Base-by-base conservation (phyloP, 495 filamentous ascomycete species). In the Tuber indicum region DNA sequence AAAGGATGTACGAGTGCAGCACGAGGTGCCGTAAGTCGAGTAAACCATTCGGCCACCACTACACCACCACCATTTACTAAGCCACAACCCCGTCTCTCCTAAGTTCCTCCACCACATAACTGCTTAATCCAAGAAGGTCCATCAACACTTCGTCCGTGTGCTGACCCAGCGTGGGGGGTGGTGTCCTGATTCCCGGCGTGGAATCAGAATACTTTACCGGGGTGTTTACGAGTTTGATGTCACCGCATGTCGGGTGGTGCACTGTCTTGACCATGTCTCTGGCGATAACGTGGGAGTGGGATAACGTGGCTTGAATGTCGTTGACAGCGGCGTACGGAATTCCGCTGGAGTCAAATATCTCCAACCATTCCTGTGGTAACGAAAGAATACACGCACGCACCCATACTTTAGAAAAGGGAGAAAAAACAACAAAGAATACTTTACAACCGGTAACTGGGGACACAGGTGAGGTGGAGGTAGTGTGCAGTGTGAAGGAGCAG, bases 321-420 rank as follows among this genome's bases (percentile, higher is more conserved):
- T 98, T 98, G 74, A 99, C 91, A 0, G 96, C 92, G 7, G 95
- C 92, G 85, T 98, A 98, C 16, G 96, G 96, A 90, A 98, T 91
- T 32, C 96, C 96, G 76, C 91, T 92, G 41, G 92, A 93, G 80
- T 98, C 93, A 44, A 99, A 90, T 23, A 96, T 86, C 0, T 92
- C 88, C 21, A 98, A 85, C 96, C 96, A 99, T 82, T 98, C 92
- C 77, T 90, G 85, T 39, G 52, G 43, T 6, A 21, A 70, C 16
- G 32, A 32, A 32, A 36, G 58, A 66, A 66, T 66, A 66, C 58
- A 66, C 58, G 26, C 74, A 32, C 43, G 23, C 73, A 41, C 26
- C 39, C 23, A 46, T 36, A 39, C 43, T 32, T 76, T 76, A 76
- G 49, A 32, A 62, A 36, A n/a, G 10, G 23, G 52, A 1, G n/a